These are phyloP conservation scores for Ceratocystiopsis sp. DNA, from an alignment of 2,329 filamentous ascomycete genomes.

Conservation along the genomic window DNA sequence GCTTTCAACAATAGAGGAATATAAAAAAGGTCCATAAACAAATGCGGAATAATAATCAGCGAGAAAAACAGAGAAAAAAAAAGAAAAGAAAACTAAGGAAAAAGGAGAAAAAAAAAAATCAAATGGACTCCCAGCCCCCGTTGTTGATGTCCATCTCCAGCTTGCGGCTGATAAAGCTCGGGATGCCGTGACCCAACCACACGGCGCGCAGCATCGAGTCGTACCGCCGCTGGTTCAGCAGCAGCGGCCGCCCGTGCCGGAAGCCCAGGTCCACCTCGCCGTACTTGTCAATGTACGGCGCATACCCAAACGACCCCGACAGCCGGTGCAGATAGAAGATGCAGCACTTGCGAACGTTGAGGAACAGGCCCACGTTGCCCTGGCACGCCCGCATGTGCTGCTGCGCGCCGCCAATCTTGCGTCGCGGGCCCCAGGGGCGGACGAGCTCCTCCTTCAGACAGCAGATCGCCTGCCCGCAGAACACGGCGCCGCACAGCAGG, in stretches of 20 bases:
- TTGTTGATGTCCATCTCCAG: slow-evolving; percentile 93
- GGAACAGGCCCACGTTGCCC: slow-evolving; percentile 76
- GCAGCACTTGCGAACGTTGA: slow-evolving; percentile 93
- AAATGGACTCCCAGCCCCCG: slow-evolving; percentile 87
- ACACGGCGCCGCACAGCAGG: slow-evolving; percentile 89
- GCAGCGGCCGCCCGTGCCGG: slow-evolving; percentile 72
- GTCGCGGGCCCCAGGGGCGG: slow-evolving; percentile 21
- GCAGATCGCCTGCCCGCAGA: slow-evolving; percentile 87
- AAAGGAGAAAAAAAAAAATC: neutral
- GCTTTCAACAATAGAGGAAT: too few species aligned
- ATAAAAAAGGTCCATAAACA: too few species aligned
- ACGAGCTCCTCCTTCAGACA: slow-evolving; percentile 51
- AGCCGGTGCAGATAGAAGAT: slow-evolving; percentile 71
- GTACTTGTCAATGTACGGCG: slow-evolving; percentile 89
- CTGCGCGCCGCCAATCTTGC: slow-evolving; percentile 63
- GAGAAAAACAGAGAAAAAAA: too few species aligned
- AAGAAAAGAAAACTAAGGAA: neutral
- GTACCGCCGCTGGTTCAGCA: slow-evolving; percentile 85
- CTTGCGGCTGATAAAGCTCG: slow-evolving; percentile 75
- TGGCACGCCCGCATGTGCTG: slow-evolving; percentile 83
- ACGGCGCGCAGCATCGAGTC: slow-evolving; percentile 72
- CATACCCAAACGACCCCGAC: slow-evolving; percentile 69
- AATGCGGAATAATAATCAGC: too few species aligned
- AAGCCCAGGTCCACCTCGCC: slow-evolving; percentile 91
- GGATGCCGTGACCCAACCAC: slow-evolving; percentile 75